Evolutionary conservation across 352 stramenopile genomes (phyloP).

Genomic region (Phytophthora syringae): DNA sequence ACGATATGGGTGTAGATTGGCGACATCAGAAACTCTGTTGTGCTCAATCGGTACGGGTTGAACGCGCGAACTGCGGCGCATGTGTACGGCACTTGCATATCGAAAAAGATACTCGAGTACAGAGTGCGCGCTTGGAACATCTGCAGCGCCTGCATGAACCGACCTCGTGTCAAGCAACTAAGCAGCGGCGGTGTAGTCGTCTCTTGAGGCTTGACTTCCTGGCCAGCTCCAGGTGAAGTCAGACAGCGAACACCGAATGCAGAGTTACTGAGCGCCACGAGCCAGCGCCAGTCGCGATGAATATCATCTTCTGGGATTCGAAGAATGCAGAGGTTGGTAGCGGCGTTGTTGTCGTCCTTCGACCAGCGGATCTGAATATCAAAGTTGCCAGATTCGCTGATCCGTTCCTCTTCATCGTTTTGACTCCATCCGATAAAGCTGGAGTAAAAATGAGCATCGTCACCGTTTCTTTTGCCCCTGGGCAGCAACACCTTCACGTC

Average conservation of each 20-base stretch:
- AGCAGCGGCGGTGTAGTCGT: conserved; percentile 42
- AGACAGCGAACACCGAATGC: conserved; percentile 51
- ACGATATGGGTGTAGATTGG: conserved; percentile 77
- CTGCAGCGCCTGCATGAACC: conserved; percentile 79
- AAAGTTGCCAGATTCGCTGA: conserved; percentile 29
- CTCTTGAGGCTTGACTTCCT: conserved; percentile 2
- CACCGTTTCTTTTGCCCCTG: conserved; percentile 20
- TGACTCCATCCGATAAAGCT: conserved; percentile 31
- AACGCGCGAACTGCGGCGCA: conserved; percentile 76
- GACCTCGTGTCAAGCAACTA: conserved; percentile 66
- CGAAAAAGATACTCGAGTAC: conserved; percentile 85
- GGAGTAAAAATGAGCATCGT: conserved; percentile 23
- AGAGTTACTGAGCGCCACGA: conserved; percentile 65
- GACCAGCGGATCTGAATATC: conserved; percentile 43
- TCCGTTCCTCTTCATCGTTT: conserved; percentile 20
- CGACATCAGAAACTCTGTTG: conserved; percentile 52
- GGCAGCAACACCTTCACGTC: conserved; percentile 47
- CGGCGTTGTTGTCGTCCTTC: not conserved
- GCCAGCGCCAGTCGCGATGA: conserved; percentile 67
- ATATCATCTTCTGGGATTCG: conserved; percentile 62
- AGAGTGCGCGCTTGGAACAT: conserved; percentile 71
- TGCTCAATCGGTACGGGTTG: conserved; percentile 76
- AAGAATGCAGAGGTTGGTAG: conserved; percentile 38
- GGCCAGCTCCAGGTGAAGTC: conserved; percentile 19
- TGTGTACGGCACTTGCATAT: conserved; percentile 84